Base-by-base conservation (phyloP, 495 filamentous ascomycete genomes). In the Aspergillus homomorphus region DNA sequence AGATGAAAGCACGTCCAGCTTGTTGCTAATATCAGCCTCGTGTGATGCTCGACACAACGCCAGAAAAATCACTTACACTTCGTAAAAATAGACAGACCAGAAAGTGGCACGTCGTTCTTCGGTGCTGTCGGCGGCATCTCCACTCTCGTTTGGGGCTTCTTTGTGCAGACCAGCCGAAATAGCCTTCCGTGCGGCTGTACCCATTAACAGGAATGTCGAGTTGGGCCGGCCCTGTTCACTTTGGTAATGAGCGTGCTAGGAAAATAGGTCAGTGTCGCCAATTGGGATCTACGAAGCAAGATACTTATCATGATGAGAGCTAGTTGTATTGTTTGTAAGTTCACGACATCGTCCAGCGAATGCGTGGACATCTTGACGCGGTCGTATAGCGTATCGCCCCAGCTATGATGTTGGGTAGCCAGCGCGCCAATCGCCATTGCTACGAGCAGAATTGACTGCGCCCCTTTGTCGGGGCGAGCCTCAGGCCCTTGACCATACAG, bases 271-370 rank as follows among this genome's bases (percentile, higher is more conserved):
- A 65, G 49, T 22, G 12, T 4, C 2, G 21, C 4, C 22, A 14
- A 22, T 3, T 1, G 2, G 12, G n/a, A 21, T 16, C 10, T 5
- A 14, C 8, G 14, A 1, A 24, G 20, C 48, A 30, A 19, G 16
- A 30, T 22, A 77, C 76, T 71, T 75, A 78, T 78, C 73, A 80
- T 74, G 15, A 78, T 60, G 19, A 77, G 50, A 1, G 73, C 69
- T 0, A 80, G 62, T 57, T 80, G 77, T n/a, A 77, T 61, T 0
- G 66, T 73, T 24, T 77, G 73, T 0, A 78, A 51, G 51, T 75
- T 80, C 0, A 78, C 77, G 6, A 74, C 70, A 7, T 78, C 76
- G 50, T 80, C 77, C 41, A 68, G 69, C 0, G 65, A 44, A 2
- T 60, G 56, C 23, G 62, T 53, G 0, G 72, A 72, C n/a, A 68